Evolutionary conservation across 2,329 filamentous ascomycete genomes (phyloP).

Genomic region (Myriangium duriaei): DNA sequence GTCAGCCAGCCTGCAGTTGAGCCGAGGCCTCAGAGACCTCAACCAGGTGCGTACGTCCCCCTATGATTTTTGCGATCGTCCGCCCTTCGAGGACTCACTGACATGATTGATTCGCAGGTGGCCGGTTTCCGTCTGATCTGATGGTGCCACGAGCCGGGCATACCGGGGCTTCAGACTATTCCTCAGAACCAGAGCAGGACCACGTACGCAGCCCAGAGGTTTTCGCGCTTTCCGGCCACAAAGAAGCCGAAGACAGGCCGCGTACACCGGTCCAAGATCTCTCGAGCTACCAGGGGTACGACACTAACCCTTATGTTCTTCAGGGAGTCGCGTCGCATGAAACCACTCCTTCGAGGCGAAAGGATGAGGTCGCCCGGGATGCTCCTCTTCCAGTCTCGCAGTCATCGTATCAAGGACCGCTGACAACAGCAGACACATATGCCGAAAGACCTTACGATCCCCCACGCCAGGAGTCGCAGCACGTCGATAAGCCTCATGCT

Average conservation of each 20-base stretch:
- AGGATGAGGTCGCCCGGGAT: constrained; percentile 1
- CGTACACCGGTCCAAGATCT: constrained; percentile 20
- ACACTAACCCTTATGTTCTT: constrained; percentile 13
- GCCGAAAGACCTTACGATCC: not conserved
- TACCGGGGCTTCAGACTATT: constrained; percentile 61
- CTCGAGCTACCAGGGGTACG: constrained; percentile 9
- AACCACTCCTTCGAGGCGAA: constrained; percentile 3
- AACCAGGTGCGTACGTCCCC: constrained; percentile 57
- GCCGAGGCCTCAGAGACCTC: constrained; percentile 51
- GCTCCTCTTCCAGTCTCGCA: constrained; percentile 1
- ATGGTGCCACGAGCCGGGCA: constrained; percentile 57
- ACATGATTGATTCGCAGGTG: constrained; percentile 17
- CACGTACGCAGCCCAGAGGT: constrained; percentile 27
- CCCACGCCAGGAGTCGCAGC: not conserved
- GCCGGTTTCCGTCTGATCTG: constrained; percentile 91
- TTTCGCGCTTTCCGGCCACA: constrained; percentile 16
- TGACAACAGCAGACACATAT: not conserved
- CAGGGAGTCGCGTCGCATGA: constrained; percentile 11
- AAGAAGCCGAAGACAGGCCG: constrained; percentile 11
- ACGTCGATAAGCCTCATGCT: not conserved
- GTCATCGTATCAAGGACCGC: not conserved
- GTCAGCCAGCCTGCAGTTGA: constrained; percentile 25
- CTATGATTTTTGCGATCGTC: constrained; percentile 17
- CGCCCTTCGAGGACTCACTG: constrained; percentile 8
- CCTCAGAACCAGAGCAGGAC: constrained; percentile 53